Base-by-base conservation (phyloP, 768 basidiomycete genomes). In the Suillus variegatus region DNA sequence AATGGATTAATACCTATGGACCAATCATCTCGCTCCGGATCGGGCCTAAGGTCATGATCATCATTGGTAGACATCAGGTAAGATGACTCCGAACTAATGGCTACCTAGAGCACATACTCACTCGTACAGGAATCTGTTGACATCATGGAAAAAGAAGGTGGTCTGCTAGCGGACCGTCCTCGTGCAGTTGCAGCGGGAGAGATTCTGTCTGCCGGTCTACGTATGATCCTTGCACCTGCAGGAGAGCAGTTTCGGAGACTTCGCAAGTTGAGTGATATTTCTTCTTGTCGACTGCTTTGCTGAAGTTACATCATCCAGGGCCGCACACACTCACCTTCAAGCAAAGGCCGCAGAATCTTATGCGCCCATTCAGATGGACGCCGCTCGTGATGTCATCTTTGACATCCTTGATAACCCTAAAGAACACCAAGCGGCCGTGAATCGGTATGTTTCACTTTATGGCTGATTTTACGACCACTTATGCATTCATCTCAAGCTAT, bases 91-190 rank as follows among this genome's bases (percentile, higher is more conserved):
- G 4, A 40, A 8, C 6, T 36, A 3, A 20, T 22, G n/a, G 43
- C 18, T 16, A 41, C 6, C 16, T 22, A 32, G 2, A 52, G 14
- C 28, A 1, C 52, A 46, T 55, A 44, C 47, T 12, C n/a, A 28
- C 12, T 28, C 2, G 43, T 7, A 12, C 73, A 88, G 73, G 86
- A 86, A 44, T 87, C 88, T 0, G 80, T 88, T 0, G 87, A 89
- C 25, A 84, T 89, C 64, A 85, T 89, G 86, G 88, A 89, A 70
- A 85, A 85, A 61, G 85, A 88, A 67, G 87, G 88, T n/a, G 82
- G 84, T 5, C 67, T 78, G 5, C 74, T 85, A n/a, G 83, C 82
- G 0, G 88, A 88, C 68, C 77, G 88, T 60, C 88, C 88, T 25
- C 73, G 77, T 4, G 79, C 78, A 14, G 85, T 89, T 52, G 81